Evolutionary conservation across 371 early-diverging fungal species (phyloP), one percentile per base, ranked within the genome.

Genomic region (Choanephora cucurbitarum): DNA sequence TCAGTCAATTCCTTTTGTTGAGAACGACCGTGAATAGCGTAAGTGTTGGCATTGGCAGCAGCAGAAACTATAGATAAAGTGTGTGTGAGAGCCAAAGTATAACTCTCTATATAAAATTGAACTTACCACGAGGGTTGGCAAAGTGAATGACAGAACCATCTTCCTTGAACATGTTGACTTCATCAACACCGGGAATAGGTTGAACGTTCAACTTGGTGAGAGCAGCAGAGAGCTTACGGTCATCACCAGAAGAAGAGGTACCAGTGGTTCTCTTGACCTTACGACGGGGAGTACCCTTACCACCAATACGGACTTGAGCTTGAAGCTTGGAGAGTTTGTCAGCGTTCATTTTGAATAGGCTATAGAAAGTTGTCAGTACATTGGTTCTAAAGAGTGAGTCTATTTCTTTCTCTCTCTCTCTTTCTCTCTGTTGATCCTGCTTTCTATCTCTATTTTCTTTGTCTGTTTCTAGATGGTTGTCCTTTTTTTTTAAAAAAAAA

Each of bases 141-240:
- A 98, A 96, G 89, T 97, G 92, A 66, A 96, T 76, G 67, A 98
- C 91, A 75, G 90, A 88, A 67, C 96, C 96, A 67, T 95, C 92
- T 55, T 87, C 88, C 81, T 85, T 89, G 88, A 98, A 98, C 94
- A 98, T 95, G 92, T 97, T 98, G 82, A 98, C 96, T 72, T 97
- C 95, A 77, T 97, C 98, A 72, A 98, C 91, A 63, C 81, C 86
- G 59, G 73, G 56, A 63, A 97, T 83, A 62, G 89, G 84, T 79
- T 91, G 92, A 53, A 91, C 89, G 70, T 91, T 92, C 61, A 96
- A 81, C 85, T 94, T 95, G 77, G 89, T 91, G 58, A 96, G 79
- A 33, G 89, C 83, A 58, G 85, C 79, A 66, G 87, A 85, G 57
- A 97, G 87, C 88, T 93, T 95, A 77, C 92, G 93, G 84, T 96